Conservation (phyloP, 1,284 basidiomycete genomes). For the Cutaneotrichosporon sp. region DNA sequence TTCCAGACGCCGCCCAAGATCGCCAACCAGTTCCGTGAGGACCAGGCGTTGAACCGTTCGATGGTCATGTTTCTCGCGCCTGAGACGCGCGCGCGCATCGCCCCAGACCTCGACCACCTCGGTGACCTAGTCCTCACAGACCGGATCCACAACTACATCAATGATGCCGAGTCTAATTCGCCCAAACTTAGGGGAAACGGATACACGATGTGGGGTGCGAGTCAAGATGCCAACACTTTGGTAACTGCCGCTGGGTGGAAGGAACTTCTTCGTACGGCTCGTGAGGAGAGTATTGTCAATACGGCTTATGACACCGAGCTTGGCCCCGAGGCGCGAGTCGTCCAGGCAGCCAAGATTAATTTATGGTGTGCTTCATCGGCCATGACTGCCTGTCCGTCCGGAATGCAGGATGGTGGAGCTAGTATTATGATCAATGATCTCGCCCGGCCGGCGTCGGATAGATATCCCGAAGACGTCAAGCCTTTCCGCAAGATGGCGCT, state of each 20-base stretch:
- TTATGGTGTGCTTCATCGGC: slow-evolving; percentile 17
- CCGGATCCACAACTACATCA: slow-evolving; percentile 9
- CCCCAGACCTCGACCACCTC: not conserved
- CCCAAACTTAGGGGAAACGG: slow-evolving; percentile 19
- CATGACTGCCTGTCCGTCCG: slow-evolving; percentile 20
- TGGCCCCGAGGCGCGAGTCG: slow-evolving; percentile 19
- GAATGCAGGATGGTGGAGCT: slow-evolving; percentile 27
- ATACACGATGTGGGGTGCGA: slow-evolving; percentile 20
- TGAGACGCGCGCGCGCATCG: not conserved
- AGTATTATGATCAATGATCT: slow-evolving; percentile 13
- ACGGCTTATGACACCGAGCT: slow-evolving; percentile 18
- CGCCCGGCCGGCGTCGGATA: not conserved
- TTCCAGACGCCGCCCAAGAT: slow-evolving; percentile 19
- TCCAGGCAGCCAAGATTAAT: slow-evolving; percentile 23
- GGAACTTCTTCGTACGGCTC: slow-evolving; percentile 21
- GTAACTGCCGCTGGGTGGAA: slow-evolving; percentile 21
- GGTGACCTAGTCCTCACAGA: slow-evolving; percentile 14
- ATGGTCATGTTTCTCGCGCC: slow-evolving; percentile 14
- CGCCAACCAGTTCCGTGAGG: slow-evolving; percentile 15
- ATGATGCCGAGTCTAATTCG: slow-evolving; percentile 24
- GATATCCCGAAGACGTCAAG: slow-evolving; percentile 1
- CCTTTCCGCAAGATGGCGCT: slow-evolving; percentile 8
- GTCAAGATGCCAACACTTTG: slow-evolving; percentile 17
- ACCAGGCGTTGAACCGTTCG: slow-evolving; percentile 13
- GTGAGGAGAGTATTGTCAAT: slow-evolving; percentile 20